These are phyloP conservation scores for Amauroascus verrucosus DNA, from an alignment of 2,329 filamentous ascomycete species.

Conservation along the genomic window DNA sequence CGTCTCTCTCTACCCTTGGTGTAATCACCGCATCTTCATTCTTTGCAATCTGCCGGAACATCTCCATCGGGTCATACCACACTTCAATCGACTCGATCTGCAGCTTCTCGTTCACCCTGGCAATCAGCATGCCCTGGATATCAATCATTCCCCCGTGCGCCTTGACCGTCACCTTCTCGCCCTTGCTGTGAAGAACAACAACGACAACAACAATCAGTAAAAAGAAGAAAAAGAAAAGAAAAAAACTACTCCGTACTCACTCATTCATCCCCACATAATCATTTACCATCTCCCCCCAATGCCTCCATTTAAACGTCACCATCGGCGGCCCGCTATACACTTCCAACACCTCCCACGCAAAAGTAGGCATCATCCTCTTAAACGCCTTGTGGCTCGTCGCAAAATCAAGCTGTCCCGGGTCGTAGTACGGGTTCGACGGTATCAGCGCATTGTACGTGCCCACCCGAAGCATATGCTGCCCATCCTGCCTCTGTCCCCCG, in stretches of 20 bases:
- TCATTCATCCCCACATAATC: constrained; percentile 56
- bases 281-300: constrained; percentile 58
- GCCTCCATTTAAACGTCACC: constrained; percentile 56
- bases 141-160: constrained; percentile 53
- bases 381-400: constrained; percentile 58
- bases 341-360: constrained; percentile 61
- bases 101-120: constrained; percentile 51
- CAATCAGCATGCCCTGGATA: constrained; percentile 54
- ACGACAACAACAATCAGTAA: background rate
- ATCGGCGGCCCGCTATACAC: constrained; percentile 55
- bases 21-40: constrained; percentile 25
- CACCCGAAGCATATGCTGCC: constrained; percentile 55
- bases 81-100: constrained; percentile 51
- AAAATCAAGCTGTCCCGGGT: constrained; percentile 52
- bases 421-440: constrained; percentile 53
- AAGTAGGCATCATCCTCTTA: constrained; percentile 62
- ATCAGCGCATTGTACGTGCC: constrained; percentile 63
- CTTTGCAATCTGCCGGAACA: constrained; percentile 55
- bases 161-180: constrained; percentile 52
- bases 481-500: constrained; percentile 47
- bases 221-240: background rate
- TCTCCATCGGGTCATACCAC: constrained; percentile 56
- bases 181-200: constrained; percentile 46
- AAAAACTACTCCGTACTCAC: constrained; percentile 35
- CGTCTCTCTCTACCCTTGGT: background rate